Percentiles rank a stretch among this genome's conserved stretches.
Evolutionary conservation across 768 basidiomycete species (phyloP).

Genomic region (Melanogaster broomeanus): DNA sequence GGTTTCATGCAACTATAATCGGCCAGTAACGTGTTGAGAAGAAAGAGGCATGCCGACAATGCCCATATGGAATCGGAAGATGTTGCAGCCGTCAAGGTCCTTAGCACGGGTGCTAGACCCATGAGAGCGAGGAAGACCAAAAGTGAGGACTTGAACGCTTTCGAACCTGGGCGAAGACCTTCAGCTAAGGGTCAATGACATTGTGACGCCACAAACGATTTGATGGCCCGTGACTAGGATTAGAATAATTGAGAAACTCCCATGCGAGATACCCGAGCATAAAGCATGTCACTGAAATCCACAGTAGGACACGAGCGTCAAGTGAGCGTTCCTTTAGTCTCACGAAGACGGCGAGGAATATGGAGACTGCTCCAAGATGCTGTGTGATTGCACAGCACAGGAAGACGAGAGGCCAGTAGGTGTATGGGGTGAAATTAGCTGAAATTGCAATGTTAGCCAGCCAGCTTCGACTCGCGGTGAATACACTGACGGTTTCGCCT

Average conservation of each 20-base stretch:
- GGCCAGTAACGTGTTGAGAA: slow-evolving; percentile 78
- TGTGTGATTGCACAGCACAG: slow-evolving; percentile 79
- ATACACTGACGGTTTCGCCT: slow-evolving; percentile 69
- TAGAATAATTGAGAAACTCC: slow-evolving; percentile 51
- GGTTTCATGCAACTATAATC: slow-evolving; percentile 67
- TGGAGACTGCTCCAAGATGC: slow-evolving; percentile 77
- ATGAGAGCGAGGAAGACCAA: slow-evolving; percentile 88
- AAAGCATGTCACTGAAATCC: slow-evolving; percentile 61
- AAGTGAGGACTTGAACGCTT: slow-evolving; percentile 76
- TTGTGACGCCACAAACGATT: slow-evolving; percentile 26
- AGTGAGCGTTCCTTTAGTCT: slow-evolving; percentile 62
- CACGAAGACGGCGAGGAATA: slow-evolving; percentile 82
- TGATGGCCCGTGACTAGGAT: slow-evolving; percentile 25
- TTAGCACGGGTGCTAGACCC: slow-evolving; percentile 87
- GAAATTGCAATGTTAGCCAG: slow-evolving; percentile 13
- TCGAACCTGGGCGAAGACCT: slow-evolving; percentile 51
- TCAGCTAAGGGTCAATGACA: slow-evolving; percentile 10
- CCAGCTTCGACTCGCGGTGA: slow-evolving; percentile 4
- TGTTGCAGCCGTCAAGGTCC: slow-evolving; percentile 91
- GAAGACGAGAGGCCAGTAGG: slow-evolving; percentile 71
- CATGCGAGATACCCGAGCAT: slow-evolving; percentile 61
- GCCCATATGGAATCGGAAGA: slow-evolving; percentile 99
- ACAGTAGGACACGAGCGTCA: slow-evolving; percentile 71
- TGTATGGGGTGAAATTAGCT: slow-evolving; percentile 84
- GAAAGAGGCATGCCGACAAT: slow-evolving; percentile 80